Evolutionary conservation across 1,284 basidiomycete species (phyloP).

Genomic region (Earliella scabrosa): DNA sequence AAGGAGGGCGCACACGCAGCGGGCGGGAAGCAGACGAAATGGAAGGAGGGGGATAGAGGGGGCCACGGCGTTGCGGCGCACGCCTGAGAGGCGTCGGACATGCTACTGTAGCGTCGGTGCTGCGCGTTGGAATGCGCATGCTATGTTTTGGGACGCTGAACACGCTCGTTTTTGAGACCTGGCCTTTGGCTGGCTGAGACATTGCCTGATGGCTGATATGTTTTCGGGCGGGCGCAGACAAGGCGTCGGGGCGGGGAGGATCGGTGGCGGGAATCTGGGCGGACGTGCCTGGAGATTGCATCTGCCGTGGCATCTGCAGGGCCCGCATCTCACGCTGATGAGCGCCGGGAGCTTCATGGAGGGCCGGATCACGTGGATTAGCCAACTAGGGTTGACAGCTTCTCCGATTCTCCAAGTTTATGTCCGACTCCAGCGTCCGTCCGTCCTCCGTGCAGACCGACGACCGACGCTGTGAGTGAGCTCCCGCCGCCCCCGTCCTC

Average conservation of each 20-base stretch:
- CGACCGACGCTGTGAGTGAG: constrained; percentile 1
- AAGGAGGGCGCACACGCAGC: constrained; percentile 11
- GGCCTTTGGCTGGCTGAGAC: too few relatives aligned
- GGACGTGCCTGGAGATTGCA: constrained; percentile 22
- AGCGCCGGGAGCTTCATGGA: background rate
- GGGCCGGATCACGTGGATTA: constrained; percentile 23
- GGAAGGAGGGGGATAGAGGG: constrained; percentile 32
- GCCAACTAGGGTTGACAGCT: constrained; percentile 15
- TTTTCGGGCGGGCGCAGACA: too few relatives aligned
- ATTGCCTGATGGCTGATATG: too few relatives aligned
- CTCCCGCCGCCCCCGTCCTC: background rate
- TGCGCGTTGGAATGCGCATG: too few relatives aligned
- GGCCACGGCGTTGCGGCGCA: constrained; percentile 12
- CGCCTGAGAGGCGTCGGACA: constrained; percentile 6
- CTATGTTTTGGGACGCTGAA: too few relatives aligned
- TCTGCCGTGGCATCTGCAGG: constrained; percentile 7
- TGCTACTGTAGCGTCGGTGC: too few relatives aligned
- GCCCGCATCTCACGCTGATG: background rate
- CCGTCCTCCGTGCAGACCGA: background rate
- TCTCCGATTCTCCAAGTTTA: constrained; percentile 29
- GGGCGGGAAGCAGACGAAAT: constrained; percentile 28
- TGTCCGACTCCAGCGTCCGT: constrained; percentile 14
- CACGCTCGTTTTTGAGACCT: too few relatives aligned
- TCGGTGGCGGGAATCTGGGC: constrained; percentile 15
- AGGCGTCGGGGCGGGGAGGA: too few relatives aligned